A percentile compares a stretch with the other conserved stretches of the same genome.
Conservation (phyloP, 306 rosid genomes). For the Begonia loranthoides region DNA sequence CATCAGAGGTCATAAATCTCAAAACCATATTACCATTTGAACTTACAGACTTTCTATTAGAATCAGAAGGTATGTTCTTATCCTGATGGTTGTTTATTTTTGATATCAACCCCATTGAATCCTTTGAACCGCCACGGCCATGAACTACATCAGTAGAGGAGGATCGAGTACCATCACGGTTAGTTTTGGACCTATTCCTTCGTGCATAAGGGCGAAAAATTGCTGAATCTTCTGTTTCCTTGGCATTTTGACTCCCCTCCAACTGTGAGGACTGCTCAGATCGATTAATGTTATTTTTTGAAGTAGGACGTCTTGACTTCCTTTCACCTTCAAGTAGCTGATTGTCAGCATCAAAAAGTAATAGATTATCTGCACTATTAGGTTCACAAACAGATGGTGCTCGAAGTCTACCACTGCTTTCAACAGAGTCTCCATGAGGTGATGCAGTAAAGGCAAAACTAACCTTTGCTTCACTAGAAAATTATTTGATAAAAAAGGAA, state of each 20-base stretch:
- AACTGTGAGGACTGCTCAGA: conserved; percentile 84
- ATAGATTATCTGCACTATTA: conserved; percentile 90
- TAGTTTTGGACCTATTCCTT: conserved; percentile 81
- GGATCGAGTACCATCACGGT: conserved; percentile 55
- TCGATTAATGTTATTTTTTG: conserved; percentile 46
- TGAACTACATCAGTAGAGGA: conserved; percentile 23
- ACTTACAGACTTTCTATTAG: conserved; percentile 52
- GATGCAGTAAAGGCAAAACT: conserved; percentile 96
- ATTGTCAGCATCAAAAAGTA: conserved; percentile 67
- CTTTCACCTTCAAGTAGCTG: conserved; percentile 56
- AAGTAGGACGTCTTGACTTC: conserved; percentile 42
- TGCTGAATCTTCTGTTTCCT: conserved; percentile 90
- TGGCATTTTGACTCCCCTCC: conserved; percentile 69
- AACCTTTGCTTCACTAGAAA: conserved; percentile 87
- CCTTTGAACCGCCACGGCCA: conserved; percentile 37
- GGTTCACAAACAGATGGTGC: conserved; percentile 71
- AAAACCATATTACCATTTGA: conserved; percentile 42
- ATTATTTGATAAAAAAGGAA: neutral
- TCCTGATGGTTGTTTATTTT: conserved; percentile 50
- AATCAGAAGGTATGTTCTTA: conserved; percentile 32
- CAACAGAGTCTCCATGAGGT: conserved; percentile 96
- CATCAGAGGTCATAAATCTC: conserved; percentile 30
- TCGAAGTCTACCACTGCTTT: conserved; percentile 91
- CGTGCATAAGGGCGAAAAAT: conserved; percentile 93
- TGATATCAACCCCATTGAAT: conserved; percentile 34